Evolutionary conservation across 2,329 filamentous ascomycete genomes (phyloP), one percentile per base, ranked within the genome.

Genomic region (Thielaviopsis ethacetica): DNA sequence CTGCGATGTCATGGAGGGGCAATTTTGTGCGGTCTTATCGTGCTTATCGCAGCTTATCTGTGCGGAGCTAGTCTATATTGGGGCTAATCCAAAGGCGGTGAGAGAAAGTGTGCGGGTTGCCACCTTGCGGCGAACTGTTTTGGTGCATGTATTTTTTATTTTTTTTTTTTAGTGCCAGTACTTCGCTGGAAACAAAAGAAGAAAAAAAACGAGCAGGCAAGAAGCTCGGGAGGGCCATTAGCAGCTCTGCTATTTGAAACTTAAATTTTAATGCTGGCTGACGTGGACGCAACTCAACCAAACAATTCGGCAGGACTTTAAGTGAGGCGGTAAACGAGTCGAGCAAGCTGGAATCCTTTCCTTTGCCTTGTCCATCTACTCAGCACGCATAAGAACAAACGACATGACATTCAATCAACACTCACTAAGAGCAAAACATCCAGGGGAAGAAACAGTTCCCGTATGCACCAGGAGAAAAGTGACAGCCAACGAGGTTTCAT

Each of bases 11-110:
- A 21, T 49, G n/a, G 38, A 49, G 44, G n/a, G 44, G 44, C 44
- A n/a, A 49, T 49, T 49, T 49, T 49, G 44, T 49, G 55, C n/a
- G 24, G 15, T 13, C 19, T 51, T 15, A 26, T 51, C 15, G 9
- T 34, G 6, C 27, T 57, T 57, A 57, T 57, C 55, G 49, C n/a
- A 51, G 49, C 44, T 51, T 57, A 57, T 57, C 55, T n/a, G 15
- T 9, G 26, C 30, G 34, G 10, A 27, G 50, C 55, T 38, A 57
- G n/a, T 21, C 44, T 51, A 50, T 6, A 34, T 47, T 50, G 24
- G n/a, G 30, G 15, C 4, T 51, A 34, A 21, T 9, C 2, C 7
- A 17, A 57, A 57, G 55, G 55, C 55, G 55, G 55, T 57, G 55
- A 57, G 38, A 24, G 2, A n/a, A 49, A n/a, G n/a, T 44, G 44